Evolutionary conservation across 2,329 filamentous ascomycete genomes (phyloP).

Genomic region (Aureobasidium musti): DNA sequence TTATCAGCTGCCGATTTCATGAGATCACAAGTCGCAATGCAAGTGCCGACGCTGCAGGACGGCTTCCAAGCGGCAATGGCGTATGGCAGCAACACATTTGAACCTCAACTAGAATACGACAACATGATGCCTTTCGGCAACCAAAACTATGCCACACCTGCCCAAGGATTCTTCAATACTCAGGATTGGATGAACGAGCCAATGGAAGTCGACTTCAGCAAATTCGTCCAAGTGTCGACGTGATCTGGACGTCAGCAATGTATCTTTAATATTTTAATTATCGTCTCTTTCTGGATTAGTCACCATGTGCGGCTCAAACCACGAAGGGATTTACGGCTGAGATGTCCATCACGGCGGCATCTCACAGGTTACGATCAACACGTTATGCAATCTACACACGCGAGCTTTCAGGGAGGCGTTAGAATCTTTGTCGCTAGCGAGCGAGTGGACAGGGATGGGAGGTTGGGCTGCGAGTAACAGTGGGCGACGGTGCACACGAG

Average conservation of each 20-base stretch:
- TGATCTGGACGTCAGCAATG: conserved; percentile 8
- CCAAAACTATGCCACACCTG: background rate
- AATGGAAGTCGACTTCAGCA: conserved; percentile 39
- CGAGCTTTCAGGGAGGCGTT: background rate
- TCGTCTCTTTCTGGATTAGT: conserved; percentile 8
- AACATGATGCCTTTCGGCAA: conserved; percentile 24
- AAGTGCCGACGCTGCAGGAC: conserved; percentile 20
- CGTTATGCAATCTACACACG: conserved; percentile 1
- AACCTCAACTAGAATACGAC: conserved; percentile 24
- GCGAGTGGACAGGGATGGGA: background rate
- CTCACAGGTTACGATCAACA: conserved; percentile 23
- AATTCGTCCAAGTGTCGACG: conserved; percentile 36
- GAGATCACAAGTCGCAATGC: conserved; percentile 34
- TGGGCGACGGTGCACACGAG: background rate
- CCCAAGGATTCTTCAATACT: conserved; percentile 24
- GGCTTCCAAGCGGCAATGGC: conserved; percentile 7
- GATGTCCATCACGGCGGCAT: background rate
- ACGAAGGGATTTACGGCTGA: conserved; percentile 5
- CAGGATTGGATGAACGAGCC: conserved; percentile 32
- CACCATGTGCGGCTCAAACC: conserved; percentile 17
- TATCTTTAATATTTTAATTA: conserved; percentile 18
- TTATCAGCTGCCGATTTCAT: conserved; percentile 32
- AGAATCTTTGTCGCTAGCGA: background rate
- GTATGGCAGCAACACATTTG: conserved; percentile 10
- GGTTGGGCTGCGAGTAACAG: conserved; percentile 1